Conservation (phyloP, 2,329 filamentous ascomycete genomes). For the Cordyceps cicadae region DNA sequence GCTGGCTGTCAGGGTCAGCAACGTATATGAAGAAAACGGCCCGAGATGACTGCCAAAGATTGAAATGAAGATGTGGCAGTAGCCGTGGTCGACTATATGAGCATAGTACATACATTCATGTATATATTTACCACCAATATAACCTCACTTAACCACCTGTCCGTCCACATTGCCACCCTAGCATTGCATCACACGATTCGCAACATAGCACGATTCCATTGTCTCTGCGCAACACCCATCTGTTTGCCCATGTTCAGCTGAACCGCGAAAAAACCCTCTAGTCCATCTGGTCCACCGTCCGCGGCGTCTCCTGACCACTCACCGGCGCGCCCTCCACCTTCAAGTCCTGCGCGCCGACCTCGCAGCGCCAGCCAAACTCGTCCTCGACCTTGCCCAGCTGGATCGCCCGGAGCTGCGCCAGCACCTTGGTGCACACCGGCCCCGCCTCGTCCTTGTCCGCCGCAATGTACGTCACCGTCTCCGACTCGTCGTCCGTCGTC, state of each 20-base stretch:
- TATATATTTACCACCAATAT: slow-evolving; percentile 3
- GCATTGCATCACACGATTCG: too few relatives aligned
- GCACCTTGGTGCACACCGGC: slow-evolving; percentile 60
- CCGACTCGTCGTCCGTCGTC: slow-evolving; percentile 32
- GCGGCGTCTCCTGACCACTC: slow-evolving; percentile 18
- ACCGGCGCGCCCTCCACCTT: slow-evolving; percentile 26
- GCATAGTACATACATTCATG: neutral
- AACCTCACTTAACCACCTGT: neutral
- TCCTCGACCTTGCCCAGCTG: slow-evolving; percentile 76
- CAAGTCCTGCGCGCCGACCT: slow-evolving; percentile 37
- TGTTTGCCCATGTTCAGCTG: neutral
- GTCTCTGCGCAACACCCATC: too few relatives aligned
- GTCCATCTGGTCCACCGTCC: slow-evolving; percentile 27
- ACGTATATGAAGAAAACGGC: neutral
- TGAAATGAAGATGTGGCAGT: neutral
- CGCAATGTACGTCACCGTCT: slow-evolving; percentile 49
- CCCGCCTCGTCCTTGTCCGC: slow-evolving; percentile 60
- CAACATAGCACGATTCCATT: too few relatives aligned
- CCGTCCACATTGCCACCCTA: too few relatives aligned
- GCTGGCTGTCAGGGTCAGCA: neutral
- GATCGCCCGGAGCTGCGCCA: slow-evolving; percentile 73
- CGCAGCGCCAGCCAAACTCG: slow-evolving; percentile 61
- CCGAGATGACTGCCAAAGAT: neutral
- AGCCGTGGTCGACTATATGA: neutral
- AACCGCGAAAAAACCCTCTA: slow-evolving; percentile 9